Base-by-base conservation (phyloP, 345 rosid genomes). In the Populus alba region DNA sequence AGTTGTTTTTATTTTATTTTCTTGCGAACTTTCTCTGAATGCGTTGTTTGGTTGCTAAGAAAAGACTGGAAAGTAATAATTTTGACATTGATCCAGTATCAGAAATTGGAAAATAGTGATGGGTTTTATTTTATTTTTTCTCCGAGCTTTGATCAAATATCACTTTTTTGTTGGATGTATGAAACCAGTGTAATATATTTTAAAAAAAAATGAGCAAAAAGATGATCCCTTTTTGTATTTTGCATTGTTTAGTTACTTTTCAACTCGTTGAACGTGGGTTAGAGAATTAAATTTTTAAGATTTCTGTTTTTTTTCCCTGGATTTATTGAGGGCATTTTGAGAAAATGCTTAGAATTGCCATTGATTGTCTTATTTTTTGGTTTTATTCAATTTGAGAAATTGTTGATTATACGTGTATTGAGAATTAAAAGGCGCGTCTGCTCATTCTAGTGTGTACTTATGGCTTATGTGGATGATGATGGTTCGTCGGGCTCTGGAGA, bases 401-500 rank as follows among this genome's bases (percentile, higher is more conserved):
- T 70, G 39, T 66, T 27, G 9, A 66, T 66, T 29, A 16, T 59
- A 59, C 6, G 69, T 66, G 41, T 33, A 59, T 47, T 71, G 68
- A 47, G 33, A 70, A 77, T 43, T 53, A 6, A 7, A 45, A 70
- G 57, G 68, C 25, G 62, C 83, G 74, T 79, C 75, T 75, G 16
- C 81, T 79, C 81, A 76, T 83, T 83, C 78, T 74, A 80, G 80
- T 79, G 80, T 79, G 84, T 80, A 37, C 73, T 82, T 71, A 86
- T 87, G 89, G 73, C 79, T 78, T 83, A 69, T 70, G 81, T 65
- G 43, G 91, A 90, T 31, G 92, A 87, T 35, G 91, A 88, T 79
- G 89, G 78, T 79, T 86, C 87, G 68, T 87, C 89, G 17, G 92
- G 87, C 78, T 91, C 93, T 25, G 90, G 86, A n/a, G 93, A 88